phyloP scores from a whole-genome alignment of 768 basidiomycete species.

The Tylopilus plumbeoviolaceoides region DNA sequence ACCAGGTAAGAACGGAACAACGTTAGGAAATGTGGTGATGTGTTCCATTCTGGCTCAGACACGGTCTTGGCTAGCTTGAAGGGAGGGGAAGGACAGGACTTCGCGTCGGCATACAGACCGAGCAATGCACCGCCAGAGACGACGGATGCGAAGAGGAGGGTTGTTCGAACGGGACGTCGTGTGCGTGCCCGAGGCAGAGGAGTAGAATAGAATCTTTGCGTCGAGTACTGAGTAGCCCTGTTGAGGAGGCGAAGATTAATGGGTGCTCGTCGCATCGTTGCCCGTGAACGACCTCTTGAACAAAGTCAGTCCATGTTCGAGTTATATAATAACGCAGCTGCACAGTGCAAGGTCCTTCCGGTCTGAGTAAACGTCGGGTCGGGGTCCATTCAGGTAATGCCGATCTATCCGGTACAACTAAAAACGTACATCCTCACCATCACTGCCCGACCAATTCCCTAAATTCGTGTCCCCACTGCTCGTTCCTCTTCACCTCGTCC shows the following conservation, averaged over 20 bases:
- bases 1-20: too few relatives aligned
- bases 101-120: conserved; percentile 25
- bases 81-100: conserved; percentile 21
- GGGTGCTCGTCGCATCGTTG: too few relatives aligned
- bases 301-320: too few relatives aligned
- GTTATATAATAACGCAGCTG: too few relatives aligned
- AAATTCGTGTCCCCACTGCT: conserved; percentile 67
- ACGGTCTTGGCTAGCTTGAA: conserved; percentile 7
- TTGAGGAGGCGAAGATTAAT: neutral
- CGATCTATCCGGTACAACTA: too few relatives aligned
- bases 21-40: too few relatives aligned
- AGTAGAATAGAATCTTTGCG: conserved; percentile 8
- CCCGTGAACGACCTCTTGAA: too few relatives aligned
- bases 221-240: neutral
- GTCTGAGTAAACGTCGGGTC: too few relatives aligned
- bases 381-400: too few relatives aligned
- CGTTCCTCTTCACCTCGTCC: conserved; percentile 62
- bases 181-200: neutral
- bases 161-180: conserved; percentile 7
- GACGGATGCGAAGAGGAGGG: conserved; percentile 15
- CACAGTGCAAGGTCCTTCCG: too few relatives aligned
- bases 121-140: conserved; percentile 17
- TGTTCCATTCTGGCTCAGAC: neutral
- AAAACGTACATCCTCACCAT: too few relatives aligned
- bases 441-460: conserved; percentile 28